These are phyloP conservation scores for Astrothelium subdiscretum DNA, from an alignment of 495 filamentous ascomycete genomes.

Conservation along the genomic window DNA sequence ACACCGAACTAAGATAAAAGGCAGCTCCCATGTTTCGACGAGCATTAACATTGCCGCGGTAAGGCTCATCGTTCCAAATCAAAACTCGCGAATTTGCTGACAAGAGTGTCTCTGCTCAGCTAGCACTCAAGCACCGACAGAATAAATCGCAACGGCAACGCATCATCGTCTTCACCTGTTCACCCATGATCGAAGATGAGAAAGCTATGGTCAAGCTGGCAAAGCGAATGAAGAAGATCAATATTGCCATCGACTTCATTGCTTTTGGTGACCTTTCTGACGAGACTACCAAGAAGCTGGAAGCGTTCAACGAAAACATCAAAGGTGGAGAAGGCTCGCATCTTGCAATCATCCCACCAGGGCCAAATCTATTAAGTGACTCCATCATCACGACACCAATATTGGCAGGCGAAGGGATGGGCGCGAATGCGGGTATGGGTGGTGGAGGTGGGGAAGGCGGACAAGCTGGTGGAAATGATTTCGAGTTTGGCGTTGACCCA, in stretches of 20 bases:
- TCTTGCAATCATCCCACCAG: conserved; percentile 81
- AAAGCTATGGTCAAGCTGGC: conserved; percentile 80
- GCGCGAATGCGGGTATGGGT: conserved; percentile 31
- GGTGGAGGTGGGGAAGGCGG: conserved; percentile 42
- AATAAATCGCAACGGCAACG: conserved; percentile 92
- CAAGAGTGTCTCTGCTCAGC: conserved; percentile 36
- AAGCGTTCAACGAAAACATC: conserved; percentile 84
- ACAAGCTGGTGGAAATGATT: conserved; percentile 39
- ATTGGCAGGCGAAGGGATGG: conserved; percentile 60
- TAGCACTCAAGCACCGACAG: conserved; percentile 95
- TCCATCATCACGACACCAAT: conserved; percentile 88
- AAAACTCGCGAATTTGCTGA: conserved; percentile 3
- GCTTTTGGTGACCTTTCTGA: conserved; percentile 87
- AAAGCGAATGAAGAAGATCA: conserved; percentile 97
- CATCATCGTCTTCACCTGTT: conserved; percentile 92
- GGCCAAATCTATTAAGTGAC: conserved; percentile 81
- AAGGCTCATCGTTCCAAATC: conserved; percentile 30
- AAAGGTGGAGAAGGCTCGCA: conserved; percentile 83
- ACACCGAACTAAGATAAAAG: conserved; percentile 88
- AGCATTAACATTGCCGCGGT: conserved; percentile 91
- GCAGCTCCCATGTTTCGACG: conserved; percentile 73
- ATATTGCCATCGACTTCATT: conserved; percentile 83
- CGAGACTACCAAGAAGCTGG: conserved; percentile 82
- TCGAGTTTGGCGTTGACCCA: conserved; percentile 69
- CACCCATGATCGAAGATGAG: conserved; percentile 77